Conservation (phyloP, 179 eudicot genomes). For the Heliamphora pulchella region DNA sequence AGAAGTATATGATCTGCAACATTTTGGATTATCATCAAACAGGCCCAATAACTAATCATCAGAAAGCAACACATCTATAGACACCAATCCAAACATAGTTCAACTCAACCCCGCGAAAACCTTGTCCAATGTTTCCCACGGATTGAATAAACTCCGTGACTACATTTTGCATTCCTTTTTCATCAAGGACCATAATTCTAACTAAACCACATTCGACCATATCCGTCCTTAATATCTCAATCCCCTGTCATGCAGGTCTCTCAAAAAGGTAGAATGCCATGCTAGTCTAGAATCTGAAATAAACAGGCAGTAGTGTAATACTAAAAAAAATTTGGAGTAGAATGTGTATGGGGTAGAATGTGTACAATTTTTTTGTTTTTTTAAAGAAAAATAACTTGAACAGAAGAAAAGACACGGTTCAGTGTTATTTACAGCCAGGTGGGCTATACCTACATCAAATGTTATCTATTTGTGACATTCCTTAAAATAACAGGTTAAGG, state of each 20-base stretch:
- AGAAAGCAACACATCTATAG: too few relatives aligned
- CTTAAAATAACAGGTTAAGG: neutral
- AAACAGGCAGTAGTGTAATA: neutral
- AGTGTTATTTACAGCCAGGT: neutral
- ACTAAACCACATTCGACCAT: neutral
- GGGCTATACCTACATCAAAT: neutral
- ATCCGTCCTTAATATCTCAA: neutral
- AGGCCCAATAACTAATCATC: too few relatives aligned
- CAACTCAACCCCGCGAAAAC: neutral
- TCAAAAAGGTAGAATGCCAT: neutral
- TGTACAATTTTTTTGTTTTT: too few relatives aligned
- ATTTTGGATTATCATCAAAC: too few relatives aligned
- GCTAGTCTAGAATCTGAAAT: neutral
- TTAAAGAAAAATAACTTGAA: neutral
- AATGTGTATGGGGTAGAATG: neutral
- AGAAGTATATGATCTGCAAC: too few relatives aligned
- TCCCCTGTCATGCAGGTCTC: neutral
- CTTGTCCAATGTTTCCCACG: neutral
- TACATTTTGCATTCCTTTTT: neutral
- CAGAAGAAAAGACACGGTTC: neutral
- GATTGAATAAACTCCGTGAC: neutral
- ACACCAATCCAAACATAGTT: neutral
- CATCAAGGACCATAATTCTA: neutral
- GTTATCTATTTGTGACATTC: neutral
- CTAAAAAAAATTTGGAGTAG: neutral